phyloP scores from a whole-genome alignment of 805 yeast genomes.

The Lipomyces yamanashiensis region DNA sequence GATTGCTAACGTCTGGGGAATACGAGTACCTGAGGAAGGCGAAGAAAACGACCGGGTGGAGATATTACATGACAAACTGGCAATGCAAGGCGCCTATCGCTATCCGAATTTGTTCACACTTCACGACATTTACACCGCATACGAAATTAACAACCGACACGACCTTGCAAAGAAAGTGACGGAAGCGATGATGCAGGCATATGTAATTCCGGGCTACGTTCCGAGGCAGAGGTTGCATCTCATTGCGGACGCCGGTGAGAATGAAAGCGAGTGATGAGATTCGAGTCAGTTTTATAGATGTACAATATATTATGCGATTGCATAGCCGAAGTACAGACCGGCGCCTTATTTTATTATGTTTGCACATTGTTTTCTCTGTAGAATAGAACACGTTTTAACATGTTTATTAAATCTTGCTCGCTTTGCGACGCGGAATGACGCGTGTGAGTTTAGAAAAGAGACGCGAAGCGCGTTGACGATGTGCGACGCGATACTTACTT shows the following conservation, averaged over 20 bases:
- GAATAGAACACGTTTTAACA: too few relatives aligned
- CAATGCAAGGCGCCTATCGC: slow-evolving; percentile 11
- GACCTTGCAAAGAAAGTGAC: slow-evolving; percentile 1
- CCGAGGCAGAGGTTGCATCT: neutral
- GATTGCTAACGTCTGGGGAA: slow-evolving; percentile 42
- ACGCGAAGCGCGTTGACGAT: neutral
- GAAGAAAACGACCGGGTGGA: neutral
- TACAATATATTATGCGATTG: too few relatives aligned
- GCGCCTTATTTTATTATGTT: too few relatives aligned
- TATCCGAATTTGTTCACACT: slow-evolving; percentile 26
- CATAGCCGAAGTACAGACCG: too few relatives aligned
- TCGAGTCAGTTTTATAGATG: too few relatives aligned
- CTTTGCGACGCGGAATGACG: too few relatives aligned
- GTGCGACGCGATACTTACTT: neutral
- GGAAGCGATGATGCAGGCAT: slow-evolving; percentile 10
- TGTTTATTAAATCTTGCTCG: too few relatives aligned
- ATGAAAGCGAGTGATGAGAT: neutral
- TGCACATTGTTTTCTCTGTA: too few relatives aligned
- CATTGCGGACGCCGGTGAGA: too few relatives aligned
- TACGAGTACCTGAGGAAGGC: slow-evolving; percentile 17
- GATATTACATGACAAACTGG: neutral
- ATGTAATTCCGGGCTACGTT: neutral
- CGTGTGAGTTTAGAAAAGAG: neutral
- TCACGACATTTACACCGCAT: slow-evolving; percentile 17
- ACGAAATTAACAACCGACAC: slow-evolving; percentile 13